Percentiles rank a stretch among this genome's conserved stretches.
These are phyloP conservation scores for Ceratorhiza oryzae-sativae DNA, from an alignment of 1,284 basidiomycete species.

Conservation along the genomic window DNA sequence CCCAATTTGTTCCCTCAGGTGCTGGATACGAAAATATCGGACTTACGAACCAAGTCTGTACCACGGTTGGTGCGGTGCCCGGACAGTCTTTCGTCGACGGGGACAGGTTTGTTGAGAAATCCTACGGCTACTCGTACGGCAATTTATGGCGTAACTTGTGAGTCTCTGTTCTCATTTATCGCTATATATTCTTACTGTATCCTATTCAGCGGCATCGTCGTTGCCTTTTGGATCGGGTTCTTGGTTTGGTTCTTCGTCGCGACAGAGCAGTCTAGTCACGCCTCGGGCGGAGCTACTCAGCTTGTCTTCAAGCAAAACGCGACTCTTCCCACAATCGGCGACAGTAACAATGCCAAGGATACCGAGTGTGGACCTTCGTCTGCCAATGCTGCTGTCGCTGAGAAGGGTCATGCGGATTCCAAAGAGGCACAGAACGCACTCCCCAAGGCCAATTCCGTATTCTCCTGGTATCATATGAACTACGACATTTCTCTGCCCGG, in stretches of 20 bases:
- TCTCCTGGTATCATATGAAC: constrained; percentile 68
- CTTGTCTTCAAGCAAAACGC: constrained; percentile 27
- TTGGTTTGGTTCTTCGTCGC: constrained; percentile 59
- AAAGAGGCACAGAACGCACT: constrained; percentile 12
- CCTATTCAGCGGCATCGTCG: constrained; percentile 57
- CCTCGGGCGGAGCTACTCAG: constrained; percentile 9
- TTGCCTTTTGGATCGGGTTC: constrained; percentile 62
- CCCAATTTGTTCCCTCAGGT: constrained; percentile 57
- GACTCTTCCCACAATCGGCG: constrained; percentile 8
- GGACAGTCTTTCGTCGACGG: constrained; percentile 60
- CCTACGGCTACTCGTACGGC: constrained; percentile 66
- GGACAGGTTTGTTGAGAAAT: constrained; percentile 61
- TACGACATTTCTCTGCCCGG: constrained; percentile 69
- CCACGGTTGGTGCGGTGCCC: constrained; percentile 61
- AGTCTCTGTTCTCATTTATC: constrained; percentile 46
- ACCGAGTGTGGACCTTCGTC: not conserved
- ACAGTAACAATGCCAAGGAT: not conserved
- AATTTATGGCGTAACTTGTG: constrained; percentile 70
- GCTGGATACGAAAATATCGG: constrained; percentile 62
- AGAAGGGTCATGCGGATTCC: constrained; percentile 12
- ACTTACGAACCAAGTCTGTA: constrained; percentile 66
- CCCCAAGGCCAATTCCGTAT: constrained; percentile 49
- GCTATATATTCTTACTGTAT: not conserved
- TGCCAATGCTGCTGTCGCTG: not conserved
- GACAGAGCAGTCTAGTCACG: constrained; percentile 53